Evolutionary conservation across 176 grass and related monocot genomes (phyloP), one percentile per base, ranked within the genome.

Genomic region (Carex scoparia): DNA sequence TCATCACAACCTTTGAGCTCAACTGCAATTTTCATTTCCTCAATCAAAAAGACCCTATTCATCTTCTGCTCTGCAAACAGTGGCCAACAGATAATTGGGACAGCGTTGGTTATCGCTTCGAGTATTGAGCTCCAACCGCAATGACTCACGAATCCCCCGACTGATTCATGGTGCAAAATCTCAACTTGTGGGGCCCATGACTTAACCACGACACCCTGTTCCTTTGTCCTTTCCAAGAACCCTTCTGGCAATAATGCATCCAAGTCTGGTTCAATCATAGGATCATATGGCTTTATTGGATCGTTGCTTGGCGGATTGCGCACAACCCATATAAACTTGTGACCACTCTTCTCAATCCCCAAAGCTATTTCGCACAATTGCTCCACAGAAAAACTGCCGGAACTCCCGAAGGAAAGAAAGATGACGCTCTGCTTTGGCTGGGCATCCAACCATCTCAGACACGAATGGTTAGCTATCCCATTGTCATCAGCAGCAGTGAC

Each of bases 111-210:
- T 38, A 86, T 79, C 1, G 72, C 73, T 42, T 87, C 85, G 4
- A 81, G 77, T 56, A 15, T 7, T 62, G 85, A 81, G 85, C 69
- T 87, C 85, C 85, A 87, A 11, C 85, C 85, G 56, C 85, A 83
- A 35, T 87, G 86, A 2, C 53, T 82, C 30, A 87, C 79, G 65
- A 87, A 87, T 31, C 65, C 65, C 1, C 85, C 85, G 16, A 87
- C 51, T 69, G 85, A 32, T 15, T 1, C 44, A 59, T 86, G 23
- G 85, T 1, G 42, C 85, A 86, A 65, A 3, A 86, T 73, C 61
- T 80, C 85, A 5, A 69, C 60, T 67, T 86, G 85, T 79, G 85
- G 85, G 11, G 85, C 85, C 85, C 85, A 86, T 10, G 72, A 80
- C 30, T 80, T 80, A 2, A 80, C 40, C 18, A 86, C 61, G 16